Evolutionary conservation across 2,329 filamentous ascomycete species (phyloP).

Genomic region (Colletotrichum sp.): DNA sequence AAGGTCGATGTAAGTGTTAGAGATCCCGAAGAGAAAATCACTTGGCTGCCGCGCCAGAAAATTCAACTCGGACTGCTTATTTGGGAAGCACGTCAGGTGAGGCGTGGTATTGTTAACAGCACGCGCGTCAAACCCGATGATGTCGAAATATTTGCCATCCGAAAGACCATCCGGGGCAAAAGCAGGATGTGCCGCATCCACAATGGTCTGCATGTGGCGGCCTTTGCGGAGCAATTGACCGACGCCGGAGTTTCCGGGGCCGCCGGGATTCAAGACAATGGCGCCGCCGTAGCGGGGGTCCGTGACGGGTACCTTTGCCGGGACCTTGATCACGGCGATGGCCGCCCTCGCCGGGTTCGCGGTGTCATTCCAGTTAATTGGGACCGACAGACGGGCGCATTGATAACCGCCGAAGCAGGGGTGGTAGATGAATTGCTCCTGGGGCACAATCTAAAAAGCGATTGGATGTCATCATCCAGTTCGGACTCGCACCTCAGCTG

Average conservation of each 20-base stretch:
- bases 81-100: constrained; percentile 42
- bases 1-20: constrained; percentile 23
- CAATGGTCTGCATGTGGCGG: constrained; percentile 5
- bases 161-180: not conserved
- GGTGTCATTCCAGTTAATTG: constrained; percentile 21
- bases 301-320: constrained; percentile 20
- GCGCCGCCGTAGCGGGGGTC: constrained; percentile 20
- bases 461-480: not conserved
- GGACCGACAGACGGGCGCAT: constrained; percentile 19
- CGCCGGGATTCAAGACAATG: constrained; percentile 18
- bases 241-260: constrained; percentile 22
- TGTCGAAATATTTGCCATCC: constrained; percentile 36
- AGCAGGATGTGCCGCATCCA: not conserved
- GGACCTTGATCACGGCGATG: constrained; percentile 18
- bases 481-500: not conserved
- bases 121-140: constrained; percentile 49
- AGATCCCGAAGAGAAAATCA: constrained; percentile 9
- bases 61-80: constrained; percentile 13
- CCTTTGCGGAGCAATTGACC: constrained; percentile 14
- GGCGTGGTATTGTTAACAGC: constrained; percentile 45
- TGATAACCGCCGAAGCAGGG: constrained; percentile 14
- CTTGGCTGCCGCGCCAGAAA: not conserved
- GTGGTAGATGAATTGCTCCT: not conserved
- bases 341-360: not conserved
- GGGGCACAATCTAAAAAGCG: constrained; percentile 21